phyloP scores from a whole-genome alignment of 2,329 filamentous ascomycete species.

The Lecanicillium sp. region DNA sequence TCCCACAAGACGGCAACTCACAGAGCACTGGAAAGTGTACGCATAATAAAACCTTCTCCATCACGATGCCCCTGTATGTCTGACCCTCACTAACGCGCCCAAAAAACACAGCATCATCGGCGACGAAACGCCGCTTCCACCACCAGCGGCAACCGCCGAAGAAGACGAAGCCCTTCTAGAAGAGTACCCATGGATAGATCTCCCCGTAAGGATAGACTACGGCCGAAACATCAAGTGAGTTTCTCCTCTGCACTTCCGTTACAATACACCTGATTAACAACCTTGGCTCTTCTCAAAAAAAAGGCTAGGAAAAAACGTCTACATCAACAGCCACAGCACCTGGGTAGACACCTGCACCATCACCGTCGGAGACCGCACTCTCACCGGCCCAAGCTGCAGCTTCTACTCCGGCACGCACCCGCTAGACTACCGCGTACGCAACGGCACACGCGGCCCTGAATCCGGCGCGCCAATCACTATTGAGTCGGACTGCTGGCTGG shows the following conservation, averaged over 20 bases:
- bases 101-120: constrained; percentile 55
- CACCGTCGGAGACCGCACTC: constrained; percentile 65
- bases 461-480: constrained; percentile 63
- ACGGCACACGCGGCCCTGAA: constrained; percentile 70
- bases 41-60: constrained; percentile 23
- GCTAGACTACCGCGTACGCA: constrained; percentile 62
- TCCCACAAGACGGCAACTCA: constrained; percentile 47
- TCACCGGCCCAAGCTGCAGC: constrained; percentile 70
- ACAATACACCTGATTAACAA: too few relatives aligned
- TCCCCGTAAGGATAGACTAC: constrained; percentile 64
- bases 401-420: constrained; percentile 73
- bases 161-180: constrained; percentile 57
- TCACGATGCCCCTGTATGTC: not conserved
- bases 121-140: constrained; percentile 56
- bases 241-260: not conserved
- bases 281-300: constrained; percentile 6
- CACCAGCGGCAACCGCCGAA: constrained; percentile 41
- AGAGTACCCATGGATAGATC: constrained; percentile 57
- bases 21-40: constrained; percentile 66
- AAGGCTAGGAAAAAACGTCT: constrained; percentile 60
- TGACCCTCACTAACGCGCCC: constrained; percentile 2
- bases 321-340: constrained; percentile 65
- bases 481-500: constrained; percentile 76
- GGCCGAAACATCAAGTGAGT: constrained; percentile 58
- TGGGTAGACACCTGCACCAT: constrained; percentile 72